Evolutionary conservation across 768 basidiomycete species (phyloP), one percentile per base, ranked within the genome.

Genomic region (Pleurotus eryngii): DNA sequence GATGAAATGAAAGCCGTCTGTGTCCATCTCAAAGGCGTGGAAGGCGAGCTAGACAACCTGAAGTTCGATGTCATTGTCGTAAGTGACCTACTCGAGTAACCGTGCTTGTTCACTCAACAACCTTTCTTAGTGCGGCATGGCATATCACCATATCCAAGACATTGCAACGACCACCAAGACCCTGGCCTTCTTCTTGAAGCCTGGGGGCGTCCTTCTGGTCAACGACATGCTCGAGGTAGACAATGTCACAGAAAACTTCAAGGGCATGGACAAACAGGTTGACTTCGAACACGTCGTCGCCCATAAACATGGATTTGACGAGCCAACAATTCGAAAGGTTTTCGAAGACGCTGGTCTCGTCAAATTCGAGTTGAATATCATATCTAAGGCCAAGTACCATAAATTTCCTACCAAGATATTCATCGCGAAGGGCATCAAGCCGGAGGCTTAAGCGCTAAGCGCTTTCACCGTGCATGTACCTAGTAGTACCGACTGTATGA

Each of bases 61-160:
- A 79, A 76, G 53, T 92, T 91, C 60, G 89, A 93, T 65, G 77
- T 89, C 40, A 73, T 89, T 57, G 79, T 86, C 5, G 90, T 92
- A 65, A 64, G 87, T 72, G 26, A 45, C 4, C 20, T 22, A 38
- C 35, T 47, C 40, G 15, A 17, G 15, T 40, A 38, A n/a, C 18
- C 46, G 30, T 11, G 46, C 55, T 14, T 17, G 50, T 27, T 37
- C 38, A 37, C 14, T 51, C 50, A 22, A 15, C 43, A 46, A 49
- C 40, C 35, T 22, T 22, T 47, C 26, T 2, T 54, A 88, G 86
- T 88, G 87, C 62, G 65, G 76, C 14, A 74, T 76, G 45, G 75
- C 88, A 3, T 90, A 86, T 62, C 89, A 90, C 59, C 89, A 90
- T 64, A 76, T 90, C 58, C 50, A 70, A 1, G 76, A 77, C 35